Percentiles rank a stretch among this genome's conserved stretches.
Conservation (phyloP, 257 asterid species). For the Rubia yunnanensis region DNA sequence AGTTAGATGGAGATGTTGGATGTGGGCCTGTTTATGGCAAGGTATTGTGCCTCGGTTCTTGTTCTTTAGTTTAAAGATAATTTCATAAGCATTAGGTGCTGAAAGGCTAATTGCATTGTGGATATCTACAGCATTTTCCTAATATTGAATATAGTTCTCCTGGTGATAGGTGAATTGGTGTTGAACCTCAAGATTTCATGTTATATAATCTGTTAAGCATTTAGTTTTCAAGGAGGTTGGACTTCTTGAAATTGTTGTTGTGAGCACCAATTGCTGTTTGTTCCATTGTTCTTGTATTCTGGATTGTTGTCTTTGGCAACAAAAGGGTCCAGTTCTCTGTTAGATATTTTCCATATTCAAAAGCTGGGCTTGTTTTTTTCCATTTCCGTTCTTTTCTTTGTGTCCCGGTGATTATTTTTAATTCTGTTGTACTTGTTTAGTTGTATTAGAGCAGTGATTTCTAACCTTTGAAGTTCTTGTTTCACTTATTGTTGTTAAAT, state of each 20-base stretch:
- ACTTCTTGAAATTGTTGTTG: background rate
- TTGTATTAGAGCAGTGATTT: background rate
- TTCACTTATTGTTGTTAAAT: conserved; percentile 6
- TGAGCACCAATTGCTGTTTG: background rate
- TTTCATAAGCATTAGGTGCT: background rate
- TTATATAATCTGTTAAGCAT: background rate
- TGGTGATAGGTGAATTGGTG: background rate
- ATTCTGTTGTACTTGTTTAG: background rate
- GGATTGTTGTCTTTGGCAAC: background rate
- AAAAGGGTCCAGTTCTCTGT: background rate
- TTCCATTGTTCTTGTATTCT: background rate
- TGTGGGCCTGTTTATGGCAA: conserved; percentile 11
- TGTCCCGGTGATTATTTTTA: background rate
- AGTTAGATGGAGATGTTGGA: conserved; percentile 11
- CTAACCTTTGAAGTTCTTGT: background rate
- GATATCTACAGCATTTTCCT: background rate
- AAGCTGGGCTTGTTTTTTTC: too few relatives aligned
- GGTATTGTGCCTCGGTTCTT: conserved; percentile 14
- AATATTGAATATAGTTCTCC: background rate
- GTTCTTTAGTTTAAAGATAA: background rate
- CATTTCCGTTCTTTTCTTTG: too few relatives aligned
- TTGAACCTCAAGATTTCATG: background rate
- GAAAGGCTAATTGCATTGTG: background rate
- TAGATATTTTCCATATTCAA: background rate
- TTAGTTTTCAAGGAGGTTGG: background rate